Conservation (phyloP, 768 basidiomycete genomes). For the Leccinum fibrillosum region DNA sequence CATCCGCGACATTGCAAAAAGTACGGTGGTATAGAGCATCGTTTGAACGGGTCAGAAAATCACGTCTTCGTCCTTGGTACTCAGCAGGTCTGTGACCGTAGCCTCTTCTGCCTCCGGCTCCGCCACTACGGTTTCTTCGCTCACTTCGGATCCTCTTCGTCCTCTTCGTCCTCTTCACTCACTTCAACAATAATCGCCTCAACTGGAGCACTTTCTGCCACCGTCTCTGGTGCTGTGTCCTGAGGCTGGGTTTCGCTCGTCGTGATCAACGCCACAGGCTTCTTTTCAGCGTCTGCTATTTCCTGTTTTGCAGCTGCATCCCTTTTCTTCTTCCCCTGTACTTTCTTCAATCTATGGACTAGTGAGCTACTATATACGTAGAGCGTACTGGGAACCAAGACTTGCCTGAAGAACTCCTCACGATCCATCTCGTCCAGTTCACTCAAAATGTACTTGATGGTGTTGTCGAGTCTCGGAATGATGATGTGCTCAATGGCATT, state of each 20-base stretch:
- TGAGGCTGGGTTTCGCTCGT: conserved; percentile 3
- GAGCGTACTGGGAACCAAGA: neutral
- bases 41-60: conserved; percentile 63
- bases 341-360: conserved; percentile 79
- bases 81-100: conserved; percentile 59
- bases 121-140: conserved; percentile 1
- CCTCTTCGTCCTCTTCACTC: conserved; percentile 25
- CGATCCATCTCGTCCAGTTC: conserved; percentile 99
- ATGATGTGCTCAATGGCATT: conserved; percentile 98
- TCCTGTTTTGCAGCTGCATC: conserved; percentile 42
- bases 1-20: conserved; percentile 1
- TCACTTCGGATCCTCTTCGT: conserved; percentile 23
- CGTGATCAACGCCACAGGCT: conserved; percentile 3
- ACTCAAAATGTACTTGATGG: conserved; percentile 96
- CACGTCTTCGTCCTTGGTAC: conserved; percentile 87
- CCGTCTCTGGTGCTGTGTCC: neutral
- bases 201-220: too few relatives aligned
- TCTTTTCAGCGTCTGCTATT: conserved; percentile 3
- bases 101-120: conserved; percentile 30
- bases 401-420: conserved; percentile 87
- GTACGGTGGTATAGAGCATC: conserved; percentile 12
- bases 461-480: conserved; percentile 94
- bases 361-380: conserved; percentile 1
- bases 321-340: conserved; percentile 95
- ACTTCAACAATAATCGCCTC: neutral